Evolutionary conservation across 192 early-diverging fungal genomes (phyloP), one percentile per base, ranked within the genome.

Genomic region (Rhizophagus clarus): DNA sequence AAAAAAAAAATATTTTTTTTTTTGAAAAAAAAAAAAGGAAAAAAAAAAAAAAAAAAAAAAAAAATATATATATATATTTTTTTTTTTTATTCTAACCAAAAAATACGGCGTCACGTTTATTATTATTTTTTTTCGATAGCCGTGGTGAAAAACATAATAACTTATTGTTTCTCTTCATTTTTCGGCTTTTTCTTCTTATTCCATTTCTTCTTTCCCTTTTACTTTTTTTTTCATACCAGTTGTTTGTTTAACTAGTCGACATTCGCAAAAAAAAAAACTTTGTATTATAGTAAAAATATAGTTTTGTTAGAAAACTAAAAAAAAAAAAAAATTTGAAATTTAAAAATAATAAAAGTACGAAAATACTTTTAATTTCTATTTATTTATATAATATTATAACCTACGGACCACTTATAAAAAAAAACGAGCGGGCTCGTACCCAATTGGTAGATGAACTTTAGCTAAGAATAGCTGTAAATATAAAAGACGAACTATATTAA

Each of bases 351-450:
- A 29, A 29, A 24, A 64, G 63, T 64, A 28, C 29, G 24, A 14
- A 24, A 29, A 26, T 15, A 14, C 29, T 14, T 31, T 66, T 31
- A 31, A 66, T 31, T 24, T 15, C 22, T 31, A 17, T 66, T 7
- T 31, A 31, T 66, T 31, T 29, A 66, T 32, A 66, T 66, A 66
- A 66, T 66, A 31, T 15, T 12, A 34, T 15, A 11, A 66, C 0
- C 9, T 6, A 31, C 28, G 17, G 29, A 29, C 26, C 24, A 67
- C 28, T 67, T 67, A 2, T 66, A 66, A 31, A 67, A 12, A 20
- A 67, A 34, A 31, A 67, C 64, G 31, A 67, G 64, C 31, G 64
- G 64, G 64, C 64, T 67, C 28, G 64, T 31, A 67, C 64, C 20
- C 17, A 22, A 6, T 20, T 56, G 17, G 20, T 56, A 56, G 51